These are phyloP conservation scores for Macrotyloma uniflorum DNA, from an alignment of 306 rosid genomes.

Conservation along the genomic window DNA sequence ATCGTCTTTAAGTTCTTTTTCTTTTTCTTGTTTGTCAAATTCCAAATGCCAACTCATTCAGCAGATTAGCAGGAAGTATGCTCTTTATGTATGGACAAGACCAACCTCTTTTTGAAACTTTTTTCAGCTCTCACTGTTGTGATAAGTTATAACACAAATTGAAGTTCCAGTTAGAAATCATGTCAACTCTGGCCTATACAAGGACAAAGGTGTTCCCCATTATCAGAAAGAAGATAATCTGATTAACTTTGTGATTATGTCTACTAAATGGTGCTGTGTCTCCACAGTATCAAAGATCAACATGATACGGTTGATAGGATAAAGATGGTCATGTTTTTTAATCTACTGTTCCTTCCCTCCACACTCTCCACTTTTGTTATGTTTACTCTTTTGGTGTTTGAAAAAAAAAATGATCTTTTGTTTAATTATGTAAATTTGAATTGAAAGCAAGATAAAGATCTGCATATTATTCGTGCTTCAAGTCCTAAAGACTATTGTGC, in stretches of 20 bases:
- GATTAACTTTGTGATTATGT: not conserved
- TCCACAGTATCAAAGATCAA: not conserved
- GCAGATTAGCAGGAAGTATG: conserved; percentile 7
- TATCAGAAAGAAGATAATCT: not conserved
- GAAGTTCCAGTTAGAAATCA: conserved; percentile 28
- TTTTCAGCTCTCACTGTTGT: not conserved
- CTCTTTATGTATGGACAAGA: conserved; percentile 33
- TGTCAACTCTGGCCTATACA: conserved; percentile 21
- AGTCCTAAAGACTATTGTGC: too few relatives aligned
- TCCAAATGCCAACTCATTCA: conserved; percentile 38
- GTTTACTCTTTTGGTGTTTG: not conserved
- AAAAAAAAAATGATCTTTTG: too few relatives aligned
- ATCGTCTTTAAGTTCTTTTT: not conserved
- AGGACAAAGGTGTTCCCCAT: conserved; percentile 11
- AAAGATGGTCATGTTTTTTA: not conserved
- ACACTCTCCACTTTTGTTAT: not conserved
- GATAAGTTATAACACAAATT: conserved; percentile 29
- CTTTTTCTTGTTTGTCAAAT: not conserved
- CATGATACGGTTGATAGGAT: not conserved
- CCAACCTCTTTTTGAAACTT: not conserved
- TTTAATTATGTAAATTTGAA: too few relatives aligned
- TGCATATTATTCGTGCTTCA: too few relatives aligned
- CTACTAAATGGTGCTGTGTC: not conserved
- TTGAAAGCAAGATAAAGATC: too few relatives aligned
- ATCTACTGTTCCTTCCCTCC: not conserved